A percentile compares a stretch with the other conserved stretches of the same genome.
Evolutionary conservation across 176 grass and related monocot genomes (phyloP).

Genomic region (Stipa capillata): DNA sequence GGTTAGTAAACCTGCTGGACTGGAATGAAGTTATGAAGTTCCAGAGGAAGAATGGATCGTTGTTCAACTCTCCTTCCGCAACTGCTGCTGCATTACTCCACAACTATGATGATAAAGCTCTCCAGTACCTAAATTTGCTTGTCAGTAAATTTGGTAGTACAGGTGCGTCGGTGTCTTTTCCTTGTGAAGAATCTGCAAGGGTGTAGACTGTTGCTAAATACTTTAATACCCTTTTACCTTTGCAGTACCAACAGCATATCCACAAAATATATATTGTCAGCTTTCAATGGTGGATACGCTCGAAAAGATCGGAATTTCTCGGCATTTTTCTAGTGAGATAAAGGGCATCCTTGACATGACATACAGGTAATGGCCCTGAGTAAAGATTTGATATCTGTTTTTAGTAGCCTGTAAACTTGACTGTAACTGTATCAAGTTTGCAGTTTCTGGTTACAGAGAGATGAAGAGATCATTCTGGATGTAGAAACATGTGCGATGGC

Average conservation of each 20-base stretch:
- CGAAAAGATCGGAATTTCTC: constrained; percentile 56
- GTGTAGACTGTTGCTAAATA: background rate
- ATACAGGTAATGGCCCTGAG: constrained; percentile 38
- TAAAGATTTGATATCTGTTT: background rate
- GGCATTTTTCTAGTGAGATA: constrained; percentile 44
- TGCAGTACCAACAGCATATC: constrained; percentile 47
- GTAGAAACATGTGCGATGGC: constrained; percentile 53
- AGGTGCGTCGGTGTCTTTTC: constrained; percentile 26
- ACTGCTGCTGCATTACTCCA: constrained; percentile 53
- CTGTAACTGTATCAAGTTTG: constrained; percentile 5
- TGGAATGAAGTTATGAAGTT: constrained; percentile 55
- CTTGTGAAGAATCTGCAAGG: background rate
- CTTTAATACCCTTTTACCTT: background rate
- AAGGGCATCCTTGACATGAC: constrained; percentile 51
- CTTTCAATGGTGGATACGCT: constrained; percentile 55
- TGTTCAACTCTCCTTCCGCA: constrained; percentile 69
- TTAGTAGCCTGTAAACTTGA: background rate
- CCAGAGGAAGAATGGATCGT: constrained; percentile 66
- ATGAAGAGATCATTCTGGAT: constrained; percentile 49
- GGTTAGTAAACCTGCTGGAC: constrained; percentile 42
- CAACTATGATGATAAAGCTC: constrained; percentile 36
- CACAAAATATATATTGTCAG: constrained; percentile 32
- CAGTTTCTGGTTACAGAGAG: constrained; percentile 68
- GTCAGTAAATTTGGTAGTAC: constrained; percentile 42
- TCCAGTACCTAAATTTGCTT: constrained; percentile 46